Evolutionary conservation across 129 eudicot genomes (phyloP), one percentile per base, ranked within the genome.

Genomic region (Flaveria linearis): DNA sequence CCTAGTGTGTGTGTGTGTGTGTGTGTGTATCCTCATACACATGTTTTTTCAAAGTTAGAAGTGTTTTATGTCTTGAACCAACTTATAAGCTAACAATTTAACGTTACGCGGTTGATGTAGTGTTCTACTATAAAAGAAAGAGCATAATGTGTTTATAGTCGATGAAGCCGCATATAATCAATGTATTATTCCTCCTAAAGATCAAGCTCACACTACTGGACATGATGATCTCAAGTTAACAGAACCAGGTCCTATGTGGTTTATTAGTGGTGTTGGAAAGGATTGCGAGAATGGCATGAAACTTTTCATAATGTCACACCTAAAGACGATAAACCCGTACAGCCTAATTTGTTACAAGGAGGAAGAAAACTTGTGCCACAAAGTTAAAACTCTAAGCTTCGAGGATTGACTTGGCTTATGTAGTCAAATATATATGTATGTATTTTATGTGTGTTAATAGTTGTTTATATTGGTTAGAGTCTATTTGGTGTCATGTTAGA

Each of bases 81-180:
- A 49, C 53, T 49, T 8, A 45, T 36, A 36, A 45, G 49, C 13
- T 45, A 45, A 45, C 49, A 45, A 12, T 1, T 45, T 9, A 45
- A 45, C 5, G 41, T 36, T 36, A 36, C 41, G 41, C 41, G 30
- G 2, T 9, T 7, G 28, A 56, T 76, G 79, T 74, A 84, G 87
- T 71, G 22, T 84, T 84, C 79, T 71, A 55, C 62, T 84, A 84
- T 64, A 51, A 78, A 2, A n/a, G 55, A 82, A 70, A 43, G 3
- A 18, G 7, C 82, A 80, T 51, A 80, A 80, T 57, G 84, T 84
- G 10, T 22, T 69, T 63, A 66, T 70, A 70, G 81, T 84, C 42
- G 69, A 84, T 28, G 81, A 39, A 16, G 13, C 81, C 47, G 52
- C 57, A 5, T 79, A 51, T 26, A 4, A 16, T 7, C 2, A 55